Evolutionary conservation across 129 eudicot genomes (phyloP), one percentile per base, ranked within the genome.

Genomic region (Lactuca sativa): DNA sequence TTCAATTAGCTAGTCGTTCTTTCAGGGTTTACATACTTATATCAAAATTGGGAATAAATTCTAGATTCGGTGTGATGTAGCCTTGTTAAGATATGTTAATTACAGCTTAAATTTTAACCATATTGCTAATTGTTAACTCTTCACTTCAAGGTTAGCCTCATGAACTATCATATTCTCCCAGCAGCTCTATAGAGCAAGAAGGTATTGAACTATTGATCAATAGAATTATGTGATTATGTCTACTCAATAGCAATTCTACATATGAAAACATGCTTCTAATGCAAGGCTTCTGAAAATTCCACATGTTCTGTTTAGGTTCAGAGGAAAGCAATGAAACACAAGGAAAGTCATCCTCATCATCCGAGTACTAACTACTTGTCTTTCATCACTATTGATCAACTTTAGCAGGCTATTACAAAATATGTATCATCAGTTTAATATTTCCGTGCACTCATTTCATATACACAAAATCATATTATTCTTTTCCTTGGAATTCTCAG

Each of bases 321-420:
- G 66, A 58, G 55, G 80, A 74, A 71, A 59, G 66, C 77, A 74
- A 74, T 36, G 82, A 17, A 31, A 61, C 32, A 74, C 78, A 67
- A 76, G 76, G 73, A 80, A 67, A 65, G 56, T 80, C 83, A 37
- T 58, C 61, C 31, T 67, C 90, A 55, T 74, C 84, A 14, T 77
- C 81, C 34, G 77, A 79, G 95, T 87, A 87, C 83, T 72, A 56
- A 62, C 67, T 75, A 40, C 80, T 76, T 69, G 69, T 74, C 77
- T 73, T 74, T 59, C 80, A 71, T 64, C 21, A 48, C 74, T 71
- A 48, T 56, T 73, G 60, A 14, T 64, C 59, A 37, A n/a, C 47
- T 25, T 56, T 61, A 43, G 32, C 70, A 74, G 65, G 55, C 56
- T 69, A 40, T 61, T 38, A 25, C 2, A 25, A 0, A 25, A 61